Conservation (phyloP, 495 filamentous ascomycete species). For the Geoglossum glabrum region DNA sequence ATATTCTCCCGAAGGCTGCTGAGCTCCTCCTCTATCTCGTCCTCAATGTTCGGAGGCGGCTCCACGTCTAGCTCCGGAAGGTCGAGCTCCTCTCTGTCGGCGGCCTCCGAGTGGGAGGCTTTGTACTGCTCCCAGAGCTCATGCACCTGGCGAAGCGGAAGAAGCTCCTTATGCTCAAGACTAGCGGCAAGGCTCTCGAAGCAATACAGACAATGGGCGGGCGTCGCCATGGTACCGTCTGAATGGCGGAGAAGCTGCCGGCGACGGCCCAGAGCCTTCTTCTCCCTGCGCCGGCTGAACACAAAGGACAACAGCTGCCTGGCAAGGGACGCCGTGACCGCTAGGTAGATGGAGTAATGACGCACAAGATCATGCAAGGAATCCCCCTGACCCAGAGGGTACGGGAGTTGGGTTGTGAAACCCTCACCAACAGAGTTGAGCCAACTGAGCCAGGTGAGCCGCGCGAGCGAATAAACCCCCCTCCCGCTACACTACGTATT, state of each 20-base stretch:
- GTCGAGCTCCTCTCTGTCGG: constrained; percentile 9
- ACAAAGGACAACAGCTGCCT: not conserved
- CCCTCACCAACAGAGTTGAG: no score
- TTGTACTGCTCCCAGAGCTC: constrained; percentile 43
- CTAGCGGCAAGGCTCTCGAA: constrained; percentile 63
- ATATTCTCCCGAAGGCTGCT: constrained; percentile 1
- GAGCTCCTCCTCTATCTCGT: constrained; percentile 5
- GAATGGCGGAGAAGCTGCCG: not conserved
- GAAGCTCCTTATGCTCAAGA: constrained; percentile 36
- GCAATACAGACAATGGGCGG: constrained; percentile 72
- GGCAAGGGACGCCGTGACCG: not conserved
- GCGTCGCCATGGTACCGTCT: constrained; percentile 46
- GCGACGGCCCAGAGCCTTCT: not conserved
- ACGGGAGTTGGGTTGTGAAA: no score
- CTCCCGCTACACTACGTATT: no score
- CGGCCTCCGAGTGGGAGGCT: constrained; percentile 9
- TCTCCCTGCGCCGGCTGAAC: not conserved
- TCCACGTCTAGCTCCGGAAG: constrained; percentile 10
- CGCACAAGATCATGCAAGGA: not conserved
- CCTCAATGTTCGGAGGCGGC: constrained; percentile 1
- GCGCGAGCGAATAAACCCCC: not conserved
- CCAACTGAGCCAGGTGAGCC: not conserved
- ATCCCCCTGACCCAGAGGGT: not conserved
- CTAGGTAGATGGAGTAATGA: not conserved
- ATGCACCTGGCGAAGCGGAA: constrained; percentile 44